phyloP scores from a whole-genome alignment of 2,329 filamentous ascomycete genomes.

The Fusarium sambucinum region DNA sequence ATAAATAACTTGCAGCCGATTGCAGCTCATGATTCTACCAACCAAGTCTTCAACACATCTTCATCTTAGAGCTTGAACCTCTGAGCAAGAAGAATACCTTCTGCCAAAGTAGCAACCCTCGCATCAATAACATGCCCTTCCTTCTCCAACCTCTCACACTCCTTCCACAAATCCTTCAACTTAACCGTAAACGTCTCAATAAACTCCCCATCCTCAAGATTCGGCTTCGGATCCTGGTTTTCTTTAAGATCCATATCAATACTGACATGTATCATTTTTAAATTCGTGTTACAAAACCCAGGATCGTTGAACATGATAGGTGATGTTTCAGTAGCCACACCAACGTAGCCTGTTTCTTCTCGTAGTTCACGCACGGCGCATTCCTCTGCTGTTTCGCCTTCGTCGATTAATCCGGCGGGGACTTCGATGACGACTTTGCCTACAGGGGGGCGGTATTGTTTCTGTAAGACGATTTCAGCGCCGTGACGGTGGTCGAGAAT shows the following conservation, averaged over 20 bases:
- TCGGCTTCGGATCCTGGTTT: constrained; percentile 76
- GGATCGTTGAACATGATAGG: constrained; percentile 76
- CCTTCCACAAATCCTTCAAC: constrained; percentile 71
- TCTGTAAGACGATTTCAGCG: constrained; percentile 71
- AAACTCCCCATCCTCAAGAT: constrained; percentile 84
- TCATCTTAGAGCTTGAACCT: constrained; percentile 58
- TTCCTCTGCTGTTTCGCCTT: constrained; percentile 70
- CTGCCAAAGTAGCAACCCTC: constrained; percentile 79
- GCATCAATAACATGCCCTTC: constrained; percentile 85
- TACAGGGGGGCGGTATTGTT: constrained; percentile 74
- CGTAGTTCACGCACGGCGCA: constrained; percentile 73
- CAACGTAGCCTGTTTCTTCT: constrained; percentile 76
- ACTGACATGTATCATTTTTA: constrained; percentile 77
- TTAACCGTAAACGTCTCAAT: constrained; percentile 82
- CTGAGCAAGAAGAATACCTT: constrained; percentile 81
- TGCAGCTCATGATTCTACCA: background rate
- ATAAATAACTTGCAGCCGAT: background rate
- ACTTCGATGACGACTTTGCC: constrained; percentile 72
- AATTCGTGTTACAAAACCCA: constrained; percentile 75
- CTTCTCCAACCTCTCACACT: constrained; percentile 74
- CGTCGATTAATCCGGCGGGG: constrained; percentile 73
- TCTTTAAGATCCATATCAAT: constrained; percentile 77
- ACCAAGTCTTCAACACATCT: too few relatives aligned
- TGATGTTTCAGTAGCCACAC: constrained; percentile 66
- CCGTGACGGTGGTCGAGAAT: constrained; percentile 69